Base-by-base conservation (phyloP, 2,329 filamentous ascomycete species). In the Cryphonectria parasitica region DNA sequence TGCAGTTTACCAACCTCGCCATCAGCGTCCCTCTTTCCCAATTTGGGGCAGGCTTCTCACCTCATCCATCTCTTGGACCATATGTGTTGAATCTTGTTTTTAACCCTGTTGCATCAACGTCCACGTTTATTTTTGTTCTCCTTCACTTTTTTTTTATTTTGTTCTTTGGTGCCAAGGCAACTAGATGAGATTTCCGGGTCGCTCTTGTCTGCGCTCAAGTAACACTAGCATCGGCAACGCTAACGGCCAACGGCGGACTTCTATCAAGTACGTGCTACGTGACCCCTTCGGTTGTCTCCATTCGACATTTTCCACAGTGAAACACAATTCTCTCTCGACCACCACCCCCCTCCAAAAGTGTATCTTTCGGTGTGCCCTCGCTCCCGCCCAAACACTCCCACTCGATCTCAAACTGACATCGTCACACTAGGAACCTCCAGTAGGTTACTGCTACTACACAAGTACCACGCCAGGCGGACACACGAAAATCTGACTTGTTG, bases 131-230 rank as follows among this genome's bases (percentile, higher is more conserved):
- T 2, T 22, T 49, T 49, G 6, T 49, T 49, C 17, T 49, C 45
- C 43, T 22, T 45, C n/a, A n/a, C 15, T 43, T 17, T 43, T 15
- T 43, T 45, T 22, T 45, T 17, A 17, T 22, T 7, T n/a, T n/a
- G 36, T 11, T 10, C 45, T 49, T 3, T 49, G 45, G 45, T 52
- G 45, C 64, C 56, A 45, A 64, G 67, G 58, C 49, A 49, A 43
- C 63, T 72, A 71, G 69, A 72, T 72, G 69, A 67, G 61, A 72
- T 66, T 64, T 67, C 62, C 49, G 54, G 66, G 64, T 52, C 34
- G 62, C 66, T 28, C 61, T 43, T 61, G 41, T 63, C 62, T 66
- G 39, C 70, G 41, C 36, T 64, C 71, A 31, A 52, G 36, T 60
- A 62, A 67, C 66, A 64, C 68, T 62, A 65, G 64, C 65, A 70